Base-by-base conservation (phyloP, 2,329 filamentous ascomycete species). In the Niveomyces coronatus region DNA sequence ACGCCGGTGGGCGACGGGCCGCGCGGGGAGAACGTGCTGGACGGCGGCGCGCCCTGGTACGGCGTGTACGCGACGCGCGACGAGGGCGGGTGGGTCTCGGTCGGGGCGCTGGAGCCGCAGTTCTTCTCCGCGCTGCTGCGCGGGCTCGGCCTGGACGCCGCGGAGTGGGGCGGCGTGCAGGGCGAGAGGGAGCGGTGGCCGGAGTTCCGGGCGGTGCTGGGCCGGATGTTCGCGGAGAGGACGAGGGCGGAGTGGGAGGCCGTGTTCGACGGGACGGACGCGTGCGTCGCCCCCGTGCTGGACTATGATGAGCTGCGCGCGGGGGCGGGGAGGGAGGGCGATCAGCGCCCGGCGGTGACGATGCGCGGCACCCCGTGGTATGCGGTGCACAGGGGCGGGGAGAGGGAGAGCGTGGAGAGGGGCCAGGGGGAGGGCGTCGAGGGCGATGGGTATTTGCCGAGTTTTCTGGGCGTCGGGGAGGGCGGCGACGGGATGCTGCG, bases 191-290 rank as follows among this genome's bases (percentile, higher is more conserved):
- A 48, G 1, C 70, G 69, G 16, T 95, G 87, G 88, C 71, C 75
- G 0, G 71, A 67, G 32, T n/a, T n/a, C n/a, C n/a, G n/a, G n/a
- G n/a, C n/a, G n/a, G n/a, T n/a, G n/a, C 67, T 95, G 49, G 69
- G 70, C 35, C 52, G 60, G 1, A 54, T 76, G 3, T 81, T 94
- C 47, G 70, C 69, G 3, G 54, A 54, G 4, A 85, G 78, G 62
- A 82, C 81, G 4, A 70, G 88, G 23, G 54, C 60, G 0, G 81
- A 94, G 55, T 96, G 89, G 89, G 89, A 94, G 60, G 55, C 44
- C 4, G 65, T 94, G 5, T 96, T 95, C 55, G 85, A 94, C 55
- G 85, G 83, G 9, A 91, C 84, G 0, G 89, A 96, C 61, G 89
- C 89, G 1, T 96, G 89, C 57, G 86, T 82, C 45, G 86, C 85